These are phyloP conservation scores for Sclerotinia minor DNA, from an alignment of 2,329 filamentous ascomycete species.

Conservation along the genomic window DNA sequence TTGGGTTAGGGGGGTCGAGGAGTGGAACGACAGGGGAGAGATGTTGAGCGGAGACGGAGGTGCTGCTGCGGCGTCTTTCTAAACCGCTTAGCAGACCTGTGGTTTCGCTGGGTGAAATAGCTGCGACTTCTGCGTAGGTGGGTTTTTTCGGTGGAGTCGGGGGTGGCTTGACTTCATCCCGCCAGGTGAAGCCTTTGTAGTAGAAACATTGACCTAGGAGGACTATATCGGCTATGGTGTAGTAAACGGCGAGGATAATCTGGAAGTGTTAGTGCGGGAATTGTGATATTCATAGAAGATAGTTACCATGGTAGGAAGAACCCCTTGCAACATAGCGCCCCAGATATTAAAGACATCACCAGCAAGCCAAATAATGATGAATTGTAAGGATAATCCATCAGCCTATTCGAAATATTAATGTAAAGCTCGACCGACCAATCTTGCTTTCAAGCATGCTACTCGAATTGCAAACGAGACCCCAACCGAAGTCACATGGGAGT, in stretches of 20 bases:
- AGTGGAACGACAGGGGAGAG: constrained; percentile 83
- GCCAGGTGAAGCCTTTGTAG: constrained; percentile 80
- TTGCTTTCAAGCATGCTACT: neutral
- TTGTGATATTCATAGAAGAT: constrained; percentile 5
- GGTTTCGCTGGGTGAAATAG: constrained; percentile 49
- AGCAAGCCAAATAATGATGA: constrained; percentile 87
- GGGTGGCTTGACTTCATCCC: constrained; percentile 51
- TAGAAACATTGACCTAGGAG: constrained; percentile 90
- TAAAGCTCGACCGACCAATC: neutral
- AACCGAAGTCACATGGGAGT: neutral
- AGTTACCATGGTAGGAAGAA: constrained; percentile 84
- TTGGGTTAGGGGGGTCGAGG: constrained; percentile 51
- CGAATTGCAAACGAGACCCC: too few species aligned
- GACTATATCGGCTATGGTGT: constrained; percentile 88
- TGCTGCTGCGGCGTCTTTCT: constrained; percentile 51
- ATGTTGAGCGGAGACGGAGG: constrained; percentile 62
- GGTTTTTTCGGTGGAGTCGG: constrained; percentile 45
- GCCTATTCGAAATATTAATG: constrained; percentile 47
- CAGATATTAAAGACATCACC: constrained; percentile 97
- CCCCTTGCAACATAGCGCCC: constrained; percentile 86
- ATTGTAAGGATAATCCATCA: constrained; percentile 86
- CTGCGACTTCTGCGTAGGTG: constrained; percentile 22
- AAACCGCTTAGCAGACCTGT: constrained; percentile 54
- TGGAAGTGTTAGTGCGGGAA: constrained; percentile 38
- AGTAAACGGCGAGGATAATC: constrained; percentile 91